These are phyloP conservation scores for Euphorbia peplus DNA, from an alignment of 345 rosid species.

Conservation along the genomic window DNA sequence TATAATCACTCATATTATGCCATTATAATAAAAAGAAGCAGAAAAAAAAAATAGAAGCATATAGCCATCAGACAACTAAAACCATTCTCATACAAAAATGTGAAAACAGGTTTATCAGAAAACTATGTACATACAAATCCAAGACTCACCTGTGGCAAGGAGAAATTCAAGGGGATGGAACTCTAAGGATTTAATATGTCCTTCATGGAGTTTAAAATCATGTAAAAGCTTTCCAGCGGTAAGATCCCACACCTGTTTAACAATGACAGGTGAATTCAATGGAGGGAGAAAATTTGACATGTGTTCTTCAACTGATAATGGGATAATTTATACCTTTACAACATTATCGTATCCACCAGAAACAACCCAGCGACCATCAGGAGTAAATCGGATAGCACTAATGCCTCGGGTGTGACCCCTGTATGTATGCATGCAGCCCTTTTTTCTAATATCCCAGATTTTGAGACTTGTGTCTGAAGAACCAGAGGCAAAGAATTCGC, in stretches of 20 bases:
- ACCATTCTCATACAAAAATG: slow-evolving; percentile 2
- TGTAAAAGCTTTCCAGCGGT: slow-evolving; percentile 98
- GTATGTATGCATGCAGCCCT: slow-evolving; percentile 93
- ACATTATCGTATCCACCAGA: slow-evolving; percentile 93
- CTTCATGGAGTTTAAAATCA: slow-evolving; percentile 93
- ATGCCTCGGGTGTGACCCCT: slow-evolving; percentile 85
- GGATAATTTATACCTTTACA: slow-evolving; percentile 62
- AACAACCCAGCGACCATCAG: slow-evolving; percentile 99
- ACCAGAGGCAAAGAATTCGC: slow-evolving; percentile 97
- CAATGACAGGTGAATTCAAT: slow-evolving; percentile 2
- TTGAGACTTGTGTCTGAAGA: slow-evolving; percentile 72
- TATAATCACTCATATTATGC: slow-evolving; percentile 1
- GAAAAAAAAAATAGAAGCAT: not conserved
- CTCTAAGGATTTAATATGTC: slow-evolving; percentile 71
- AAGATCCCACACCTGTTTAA: slow-evolving; percentile 77
- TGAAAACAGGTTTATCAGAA: not conserved
- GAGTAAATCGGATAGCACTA: slow-evolving; percentile 73
- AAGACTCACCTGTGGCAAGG: slow-evolving; percentile 75
- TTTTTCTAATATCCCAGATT: slow-evolving; percentile 95
- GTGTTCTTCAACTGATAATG: not conserved
- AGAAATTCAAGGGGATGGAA: slow-evolving; percentile 98
- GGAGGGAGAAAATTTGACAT: slow-evolving; percentile 4
- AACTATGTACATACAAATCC: slow-evolving; percentile 7
- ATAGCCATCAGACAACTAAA: not conserved
- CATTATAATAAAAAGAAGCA: not conserved